Conservation (phyloP, 2,329 filamentous ascomycete genomes). For the Orbilia javanica region DNA sequence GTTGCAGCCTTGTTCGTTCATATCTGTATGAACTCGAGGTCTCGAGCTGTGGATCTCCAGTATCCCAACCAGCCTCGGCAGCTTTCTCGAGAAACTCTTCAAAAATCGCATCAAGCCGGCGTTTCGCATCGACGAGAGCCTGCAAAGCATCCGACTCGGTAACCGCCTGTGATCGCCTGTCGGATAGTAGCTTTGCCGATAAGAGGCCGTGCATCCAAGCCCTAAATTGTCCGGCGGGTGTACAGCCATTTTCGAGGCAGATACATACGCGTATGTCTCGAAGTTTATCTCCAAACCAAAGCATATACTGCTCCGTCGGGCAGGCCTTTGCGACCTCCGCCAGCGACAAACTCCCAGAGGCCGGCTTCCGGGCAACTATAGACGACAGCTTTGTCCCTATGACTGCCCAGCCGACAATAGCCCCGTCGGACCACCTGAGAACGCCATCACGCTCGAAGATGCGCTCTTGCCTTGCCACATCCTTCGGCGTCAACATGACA, state of each 20-base stretch:
- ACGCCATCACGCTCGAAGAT: conserved; percentile 76
- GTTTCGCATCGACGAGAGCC: conserved; percentile 64
- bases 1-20: conserved; percentile 66
- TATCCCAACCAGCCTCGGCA: conserved; percentile 74
- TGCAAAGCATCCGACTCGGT: conserved; percentile 68
- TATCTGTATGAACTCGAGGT: conserved; percentile 70
- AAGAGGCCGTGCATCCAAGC: conserved; percentile 75
- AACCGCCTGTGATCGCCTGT: conserved; percentile 62
- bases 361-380: conserved; percentile 61
- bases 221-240: conserved; percentile 69
- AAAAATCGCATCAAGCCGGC: conserved; percentile 67
- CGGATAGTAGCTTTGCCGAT: conserved; percentile 64
- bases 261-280: conserved; percentile 67
- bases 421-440: conserved; percentile 70
- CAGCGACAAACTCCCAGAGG: conserved; percentile 51
- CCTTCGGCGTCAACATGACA: conserved; percentile 72
- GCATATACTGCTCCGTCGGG: conserved; percentile 72
- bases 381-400: conserved; percentile 69
- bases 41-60: conserved; percentile 75
- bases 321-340: conserved; percentile 63
- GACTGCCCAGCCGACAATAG: conserved; percentile 69
- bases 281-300: conserved; percentile 69
- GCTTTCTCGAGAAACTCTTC: conserved; percentile 66
- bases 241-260: conserved; percentile 73
- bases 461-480: conserved; percentile 73